These are phyloP conservation scores for Pochonia chlamydosporia DNA, from an alignment of 2,329 filamentous ascomycete genomes.

Conservation along the genomic window DNA sequence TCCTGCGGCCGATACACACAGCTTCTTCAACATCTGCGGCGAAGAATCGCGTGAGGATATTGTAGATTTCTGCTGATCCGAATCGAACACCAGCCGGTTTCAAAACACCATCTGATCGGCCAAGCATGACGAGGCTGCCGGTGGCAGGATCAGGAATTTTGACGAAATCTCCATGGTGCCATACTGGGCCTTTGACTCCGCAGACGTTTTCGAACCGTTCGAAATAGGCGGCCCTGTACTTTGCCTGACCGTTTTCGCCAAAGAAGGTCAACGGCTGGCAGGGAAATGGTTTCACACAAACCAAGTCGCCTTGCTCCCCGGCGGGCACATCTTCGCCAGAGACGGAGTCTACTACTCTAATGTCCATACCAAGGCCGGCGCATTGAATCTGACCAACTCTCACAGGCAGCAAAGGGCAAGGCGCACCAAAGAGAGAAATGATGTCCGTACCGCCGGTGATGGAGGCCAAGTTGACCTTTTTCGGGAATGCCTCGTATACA, in stretches of 20 bases:
- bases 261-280: conserved; percentile 90
- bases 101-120: conserved; percentile 84
- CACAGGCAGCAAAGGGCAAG: conserved; percentile 70
- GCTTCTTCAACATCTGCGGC: conserved; percentile 73
- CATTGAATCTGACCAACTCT: conserved; percentile 71
- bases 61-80: conserved; percentile 93
- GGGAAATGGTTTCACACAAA: conserved; percentile 81
- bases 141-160: conserved; percentile 59
- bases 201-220: conserved; percentile 60
- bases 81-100: conserved; percentile 92
- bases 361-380: conserved; percentile 73
- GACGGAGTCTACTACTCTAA: conserved; percentile 53
- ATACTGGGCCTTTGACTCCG: conserved; percentile 44
- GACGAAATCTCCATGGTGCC: conserved; percentile 96
- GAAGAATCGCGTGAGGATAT: conserved; percentile 82
- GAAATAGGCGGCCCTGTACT: conserved; percentile 83
- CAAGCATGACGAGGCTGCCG: conserved; percentile 82
- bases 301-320: conserved; percentile 76
- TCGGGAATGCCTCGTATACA: conserved; percentile 77
- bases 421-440: conserved; percentile 86
- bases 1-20: conserved; percentile 76
- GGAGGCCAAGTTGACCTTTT: conserved; percentile 76
- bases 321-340: conserved; percentile 50
- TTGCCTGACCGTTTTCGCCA: conserved; percentile 56
- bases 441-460: conserved; percentile 98